Base-by-base conservation (phyloP, 163 green algal genomes). In the Chlamydomonas reinhardtii region DNA sequence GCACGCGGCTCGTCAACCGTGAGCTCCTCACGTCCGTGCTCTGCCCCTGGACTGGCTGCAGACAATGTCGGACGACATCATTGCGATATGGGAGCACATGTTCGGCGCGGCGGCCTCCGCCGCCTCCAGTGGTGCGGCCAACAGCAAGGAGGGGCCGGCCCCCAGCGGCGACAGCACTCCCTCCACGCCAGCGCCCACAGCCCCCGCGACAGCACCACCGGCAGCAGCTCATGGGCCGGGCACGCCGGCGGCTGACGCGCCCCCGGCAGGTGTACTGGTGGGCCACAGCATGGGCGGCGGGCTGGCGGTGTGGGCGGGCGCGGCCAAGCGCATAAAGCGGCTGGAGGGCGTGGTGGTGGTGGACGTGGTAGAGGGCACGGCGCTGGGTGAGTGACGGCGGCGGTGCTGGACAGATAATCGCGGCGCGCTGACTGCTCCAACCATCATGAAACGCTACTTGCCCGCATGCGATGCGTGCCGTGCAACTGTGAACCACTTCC, bases 331-430 rank as follows among this genome's bases (percentile, higher is more conserved):
- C 34, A 95, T 97, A 37, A 27, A 87, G 22, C 75, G 80, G 31
- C 84, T 98, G 62, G 90, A 94, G 43, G 97, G 96, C 1, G 43
- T 98, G n/a, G 90, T 98, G 25, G 96, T 98, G 24, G 94, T 99
- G 39, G 97, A 99, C 84, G 97, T 99, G 31, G 97, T 99, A 61
- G 97, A 99, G 89, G 97, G 97, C 52, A 98, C 95, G 0, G 97
- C 97, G 31, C 37, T 99, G 20, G 92, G 92, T 95, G 77, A 62
- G 91, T 35, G 35, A 27, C 24, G 43, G 14, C 0, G 62, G 24
- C 29, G 62, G 56, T 22, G 39, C n/a, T n/a, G n/a, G n/a, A n/a
- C n/a, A n/a, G n/a, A n/a, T n/a, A n/a, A n/a, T n/a, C n/a, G n/a
- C n/a, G n/a, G n/a, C n/a, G n/a, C n/a, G n/a, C n/a, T n/a, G n/a